These are phyloP conservation scores for Jaenimonas drosophilae DNA, from an alignment of 208 protist genomes.

Conservation along the genomic window DNA sequence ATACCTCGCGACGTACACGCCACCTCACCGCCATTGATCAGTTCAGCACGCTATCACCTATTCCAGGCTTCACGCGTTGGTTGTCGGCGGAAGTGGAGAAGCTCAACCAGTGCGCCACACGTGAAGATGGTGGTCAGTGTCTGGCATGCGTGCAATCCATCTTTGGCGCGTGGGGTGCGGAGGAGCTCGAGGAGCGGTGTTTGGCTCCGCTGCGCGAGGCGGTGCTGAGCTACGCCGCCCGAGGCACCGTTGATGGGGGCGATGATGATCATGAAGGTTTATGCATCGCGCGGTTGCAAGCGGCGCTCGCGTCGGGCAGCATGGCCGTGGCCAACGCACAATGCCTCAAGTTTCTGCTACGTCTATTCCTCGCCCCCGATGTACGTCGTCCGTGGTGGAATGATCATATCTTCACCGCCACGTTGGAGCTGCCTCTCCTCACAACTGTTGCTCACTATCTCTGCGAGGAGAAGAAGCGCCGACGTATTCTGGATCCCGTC, in stretches of 20 bases:
- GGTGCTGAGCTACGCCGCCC: conserved; percentile 16
- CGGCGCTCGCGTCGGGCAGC: neutral
- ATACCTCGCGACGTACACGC: conserved; percentile 22
- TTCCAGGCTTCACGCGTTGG: conserved; percentile 73
- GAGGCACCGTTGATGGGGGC: conserved; percentile 5
- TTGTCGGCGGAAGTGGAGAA: conserved; percentile 37
- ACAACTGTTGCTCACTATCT: conserved; percentile 67
- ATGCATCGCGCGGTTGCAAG: conserved; percentile 5
- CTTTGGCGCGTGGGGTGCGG: conserved; percentile 17
- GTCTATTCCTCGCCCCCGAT: conserved; percentile 7
- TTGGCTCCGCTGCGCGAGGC: conserved; percentile 26
- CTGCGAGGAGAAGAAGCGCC: conserved; percentile 31
- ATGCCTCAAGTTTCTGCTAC: conserved; percentile 15
- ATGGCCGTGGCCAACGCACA: conserved; percentile 5
- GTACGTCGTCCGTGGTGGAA: conserved; percentile 29
- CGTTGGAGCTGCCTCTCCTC: conserved; percentile 46
- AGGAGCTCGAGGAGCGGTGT: conserved; percentile 13
- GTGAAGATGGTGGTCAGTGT: neutral
- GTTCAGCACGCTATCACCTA: conserved; percentile 76
- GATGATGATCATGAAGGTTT: no score
- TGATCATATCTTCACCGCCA: conserved; percentile 37
- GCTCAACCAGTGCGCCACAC: conserved; percentile 12
- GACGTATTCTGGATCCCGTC: conserved; percentile 64
- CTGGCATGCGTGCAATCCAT: neutral
- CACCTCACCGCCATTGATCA: conserved; percentile 31